Percentiles rank a stretch among this genome's conserved stretches.
Evolutionary conservation across 1,139 yeast species (phyloP).

Genomic region (Geotrichum restrictum): DNA sequence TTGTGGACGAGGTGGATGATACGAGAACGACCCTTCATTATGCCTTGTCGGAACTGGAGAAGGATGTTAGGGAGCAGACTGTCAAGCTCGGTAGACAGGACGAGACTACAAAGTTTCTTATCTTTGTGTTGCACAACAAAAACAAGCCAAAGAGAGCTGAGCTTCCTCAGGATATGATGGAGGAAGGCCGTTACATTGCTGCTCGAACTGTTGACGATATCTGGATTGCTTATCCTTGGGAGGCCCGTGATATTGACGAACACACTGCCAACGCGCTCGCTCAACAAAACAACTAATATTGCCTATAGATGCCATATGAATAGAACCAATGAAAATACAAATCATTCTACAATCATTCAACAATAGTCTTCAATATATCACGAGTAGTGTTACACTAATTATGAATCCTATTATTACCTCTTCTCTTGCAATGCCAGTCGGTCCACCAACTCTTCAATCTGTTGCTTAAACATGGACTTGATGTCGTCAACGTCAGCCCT

Average conservation of each 20-base stretch:
- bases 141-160: conserved; percentile 81
- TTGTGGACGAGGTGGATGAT: conserved; percentile 93
- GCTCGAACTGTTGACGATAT: conserved; percentile 87
- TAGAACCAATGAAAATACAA: not conserved
- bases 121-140: conserved; percentile 92
- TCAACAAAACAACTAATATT: conserved; percentile 55
- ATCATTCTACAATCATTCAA: too few species aligned
- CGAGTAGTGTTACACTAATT: not conserved
- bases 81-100: conserved; percentile 48
- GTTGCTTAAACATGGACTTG: conserved; percentile 74
- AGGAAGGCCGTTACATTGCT: conserved; percentile 73
- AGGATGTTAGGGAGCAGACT: conserved; percentile 67
- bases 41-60: conserved; percentile 80
- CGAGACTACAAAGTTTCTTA: conserved; percentile 68
- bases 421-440: conserved; percentile 39
- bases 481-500: conserved; percentile 84
- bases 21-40: conserved; percentile 93
- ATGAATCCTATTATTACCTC: not conserved
- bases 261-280: conserved; percentile 77
- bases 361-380: not conserved
- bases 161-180: conserved; percentile 61
- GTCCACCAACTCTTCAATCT: conserved; percentile 80
- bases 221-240: conserved; percentile 99
- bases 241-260: conserved; percentile 79
- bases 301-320: too few species aligned